phyloP scores from a whole-genome alignment of 805 yeast species.

The Pichia occidentalis region DNA sequence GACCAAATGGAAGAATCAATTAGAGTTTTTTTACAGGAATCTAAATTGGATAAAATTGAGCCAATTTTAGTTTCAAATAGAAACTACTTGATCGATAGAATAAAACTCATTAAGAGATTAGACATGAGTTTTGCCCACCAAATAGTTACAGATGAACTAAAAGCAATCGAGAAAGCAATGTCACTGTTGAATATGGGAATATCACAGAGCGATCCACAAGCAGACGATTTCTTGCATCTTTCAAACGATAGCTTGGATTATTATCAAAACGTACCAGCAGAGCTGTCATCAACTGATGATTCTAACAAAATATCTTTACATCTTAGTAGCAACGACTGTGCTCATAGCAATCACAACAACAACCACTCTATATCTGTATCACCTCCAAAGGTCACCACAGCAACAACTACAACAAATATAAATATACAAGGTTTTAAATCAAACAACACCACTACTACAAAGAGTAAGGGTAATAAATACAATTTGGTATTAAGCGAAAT shows the following conservation, averaged over 20 bases:
- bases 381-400: conserved; percentile 2
- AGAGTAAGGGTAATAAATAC: conserved; percentile 6
- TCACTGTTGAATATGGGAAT: conserved; percentile 18
- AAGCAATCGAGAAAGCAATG: conserved; percentile 22
- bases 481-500: conserved; percentile 11
- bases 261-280: conserved; percentile 2
- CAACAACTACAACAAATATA: not conserved
- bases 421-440: no score
- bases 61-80: conserved; percentile 10
- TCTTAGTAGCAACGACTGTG: not conserved
- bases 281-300: not conserved
- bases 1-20: conserved; percentile 20
- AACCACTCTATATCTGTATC: conserved; percentile 2
- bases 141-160: conserved; percentile 22
- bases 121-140: conserved; percentile 14
- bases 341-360: no score
- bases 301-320: conserved; percentile 7
- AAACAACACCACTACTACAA: not conserved
- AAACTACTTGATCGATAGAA: conserved; percentile 13
- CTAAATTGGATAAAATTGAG: conserved; percentile 16
- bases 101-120: conserved; percentile 13
- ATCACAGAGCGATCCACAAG: not conserved
- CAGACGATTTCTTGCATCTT: not conserved
- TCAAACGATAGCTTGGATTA: conserved; percentile 8
- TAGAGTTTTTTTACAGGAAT: conserved; percentile 14